Evolutionary conservation across 768 basidiomycete genomes (phyloP).

Genomic region (Amylocystis lapponica): DNA sequence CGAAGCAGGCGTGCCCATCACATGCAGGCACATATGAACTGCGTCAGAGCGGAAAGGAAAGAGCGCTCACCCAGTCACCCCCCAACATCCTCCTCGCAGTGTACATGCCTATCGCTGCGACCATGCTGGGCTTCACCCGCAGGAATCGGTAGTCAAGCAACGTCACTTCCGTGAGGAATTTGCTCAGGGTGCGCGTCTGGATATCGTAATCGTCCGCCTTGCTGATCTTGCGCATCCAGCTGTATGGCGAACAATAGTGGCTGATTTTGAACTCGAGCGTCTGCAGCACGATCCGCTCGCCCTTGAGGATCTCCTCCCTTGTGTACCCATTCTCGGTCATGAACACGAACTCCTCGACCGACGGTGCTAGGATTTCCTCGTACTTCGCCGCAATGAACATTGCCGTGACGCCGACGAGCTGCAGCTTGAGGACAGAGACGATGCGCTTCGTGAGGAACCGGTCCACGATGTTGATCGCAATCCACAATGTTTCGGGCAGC

Average conservation of each 20-base stretch:
- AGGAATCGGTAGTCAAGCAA: constrained; percentile 90
- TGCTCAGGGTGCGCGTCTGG: constrained; percentile 94
- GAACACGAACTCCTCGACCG: constrained; percentile 96
- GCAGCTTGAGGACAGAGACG: constrained; percentile 78
- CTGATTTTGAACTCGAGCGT: constrained; percentile 94
- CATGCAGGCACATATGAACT: constrained; percentile 9
- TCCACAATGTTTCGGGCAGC: constrained; percentile 99
- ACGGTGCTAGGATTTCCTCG: constrained; percentile 97
- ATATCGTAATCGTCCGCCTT: constrained; percentile 99
- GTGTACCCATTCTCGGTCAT: constrained; percentile 96
- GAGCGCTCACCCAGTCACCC: constrained; percentile 85
- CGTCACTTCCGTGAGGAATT: constrained; percentile 96
- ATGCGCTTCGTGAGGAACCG: constrained; percentile 66
- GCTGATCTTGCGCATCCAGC: constrained; percentile 98
- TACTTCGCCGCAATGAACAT: constrained; percentile 99
- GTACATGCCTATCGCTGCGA: constrained; percentile 98
- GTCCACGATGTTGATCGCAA: constrained; percentile 92
- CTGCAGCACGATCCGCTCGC: constrained; percentile 94
- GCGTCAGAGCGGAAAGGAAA: constrained; percentile 13
- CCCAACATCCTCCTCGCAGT: constrained; percentile 90
- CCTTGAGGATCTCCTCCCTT: constrained; percentile 95
- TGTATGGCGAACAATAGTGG: constrained; percentile 97
- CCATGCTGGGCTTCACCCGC: constrained; percentile 85
- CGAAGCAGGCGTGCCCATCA: constrained; percentile 9
- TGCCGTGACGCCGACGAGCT: constrained; percentile 96